A percentile compares a stretch with the other conserved stretches of the same genome.
Conservation (phyloP, 306 rosid species). For the Cicer cuneatum region DNA sequence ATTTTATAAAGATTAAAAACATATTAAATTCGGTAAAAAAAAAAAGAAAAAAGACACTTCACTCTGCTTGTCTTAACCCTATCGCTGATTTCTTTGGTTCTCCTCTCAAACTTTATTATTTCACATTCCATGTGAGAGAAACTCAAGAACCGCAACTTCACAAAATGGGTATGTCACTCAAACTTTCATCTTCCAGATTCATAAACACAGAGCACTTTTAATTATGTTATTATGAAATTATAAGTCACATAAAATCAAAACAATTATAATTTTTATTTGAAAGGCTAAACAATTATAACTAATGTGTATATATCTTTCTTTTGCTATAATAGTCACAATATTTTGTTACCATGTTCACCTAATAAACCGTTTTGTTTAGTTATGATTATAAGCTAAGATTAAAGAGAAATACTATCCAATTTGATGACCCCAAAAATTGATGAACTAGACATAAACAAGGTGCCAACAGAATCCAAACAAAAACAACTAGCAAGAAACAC, state of each 20-base stretch:
- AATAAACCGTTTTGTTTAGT: neutral
- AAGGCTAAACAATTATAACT: too few species aligned
- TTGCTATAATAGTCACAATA: neutral
- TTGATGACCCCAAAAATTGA: too few species aligned
- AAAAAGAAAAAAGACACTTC: neutral
- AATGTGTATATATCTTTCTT: neutral
- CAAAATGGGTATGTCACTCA: conserved; percentile 37
- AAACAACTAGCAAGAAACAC: neutral
- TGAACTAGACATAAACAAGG: too few species aligned
- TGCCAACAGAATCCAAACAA: too few species aligned
- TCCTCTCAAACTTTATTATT: neutral
- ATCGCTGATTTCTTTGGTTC: neutral
- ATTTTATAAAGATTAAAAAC: too few species aligned
- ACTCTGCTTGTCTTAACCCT: neutral
- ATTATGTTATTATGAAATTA: neutral
- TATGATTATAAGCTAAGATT: neutral
- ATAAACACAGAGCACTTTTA: neutral
- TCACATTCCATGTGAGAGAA: conserved; percentile 43
- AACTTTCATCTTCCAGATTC: conserved; percentile 15
- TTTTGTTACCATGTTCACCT: neutral
- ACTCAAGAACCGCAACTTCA: conserved; percentile 40
- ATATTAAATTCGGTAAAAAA: too few species aligned
- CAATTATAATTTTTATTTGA: neutral
- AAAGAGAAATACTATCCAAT: too few species aligned
- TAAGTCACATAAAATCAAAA: neutral